A percentile compares a stretch with the other conserved stretches of the same genome.
Evolutionary conservation across 2,329 filamentous ascomycete species (phyloP).

Genomic region (Alternaria alternata): DNA sequence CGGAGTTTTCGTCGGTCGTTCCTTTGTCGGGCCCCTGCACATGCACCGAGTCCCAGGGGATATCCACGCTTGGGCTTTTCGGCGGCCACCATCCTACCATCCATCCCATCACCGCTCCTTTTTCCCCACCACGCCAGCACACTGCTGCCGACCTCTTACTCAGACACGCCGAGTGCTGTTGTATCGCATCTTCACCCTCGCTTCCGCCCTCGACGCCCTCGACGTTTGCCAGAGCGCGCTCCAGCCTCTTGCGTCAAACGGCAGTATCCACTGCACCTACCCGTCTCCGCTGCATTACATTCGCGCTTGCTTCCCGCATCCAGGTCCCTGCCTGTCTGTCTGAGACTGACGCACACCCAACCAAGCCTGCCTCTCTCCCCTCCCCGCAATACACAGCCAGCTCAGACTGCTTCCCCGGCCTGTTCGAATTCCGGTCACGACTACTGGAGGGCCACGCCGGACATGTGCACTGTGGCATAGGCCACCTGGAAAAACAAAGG

Average conservation of each 20-base stretch:
- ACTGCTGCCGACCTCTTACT: background rate
- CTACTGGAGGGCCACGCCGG: slow-evolving; percentile 21
- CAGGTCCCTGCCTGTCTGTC: slow-evolving; percentile 22
- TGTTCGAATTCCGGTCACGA: slow-evolving; percentile 8
- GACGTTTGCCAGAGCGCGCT: slow-evolving; percentile 2
- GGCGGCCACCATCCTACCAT: slow-evolving; percentile 3
- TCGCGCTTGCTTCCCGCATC: slow-evolving; percentile 20
- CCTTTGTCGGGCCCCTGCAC: slow-evolving; percentile 17
- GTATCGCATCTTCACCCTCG: background rate
- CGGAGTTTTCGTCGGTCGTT: slow-evolving; percentile 14
- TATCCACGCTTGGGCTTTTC: slow-evolving; percentile 10
- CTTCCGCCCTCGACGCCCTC: background rate
- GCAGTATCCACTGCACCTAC: slow-evolving; percentile 17
- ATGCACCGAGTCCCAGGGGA: slow-evolving; percentile 10
- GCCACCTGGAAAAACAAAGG: slow-evolving; percentile 20
- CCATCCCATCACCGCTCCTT: slow-evolving; percentile 13
- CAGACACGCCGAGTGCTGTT: slow-evolving; percentile 9
- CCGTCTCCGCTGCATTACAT: slow-evolving; percentile 10
- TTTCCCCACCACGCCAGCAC: slow-evolving; percentile 17
- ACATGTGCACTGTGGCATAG: slow-evolving; percentile 40
- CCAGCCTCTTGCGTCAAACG: slow-evolving; percentile 7
- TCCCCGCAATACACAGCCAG: background rate
- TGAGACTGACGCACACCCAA: slow-evolving; percentile 24
- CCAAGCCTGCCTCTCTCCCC: slow-evolving; percentile 17
- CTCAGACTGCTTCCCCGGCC: background rate